phyloP scores from a whole-genome alignment of 805 yeast species.

The Ogataea nakhonphanomensis region DNA sequence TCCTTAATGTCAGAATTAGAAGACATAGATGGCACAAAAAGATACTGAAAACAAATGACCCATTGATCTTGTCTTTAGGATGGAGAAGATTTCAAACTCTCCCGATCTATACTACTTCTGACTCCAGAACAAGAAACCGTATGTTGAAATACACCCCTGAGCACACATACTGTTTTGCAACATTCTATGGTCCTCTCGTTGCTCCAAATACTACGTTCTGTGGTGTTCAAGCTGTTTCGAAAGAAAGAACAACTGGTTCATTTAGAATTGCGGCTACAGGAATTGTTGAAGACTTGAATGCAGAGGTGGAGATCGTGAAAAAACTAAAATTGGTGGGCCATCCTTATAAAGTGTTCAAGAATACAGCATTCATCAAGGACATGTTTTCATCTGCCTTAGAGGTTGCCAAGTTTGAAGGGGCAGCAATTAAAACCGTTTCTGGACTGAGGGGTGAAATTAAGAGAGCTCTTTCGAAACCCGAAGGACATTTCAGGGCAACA shows the following conservation, averaged over 20 bases:
- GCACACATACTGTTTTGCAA: constrained; percentile 93
- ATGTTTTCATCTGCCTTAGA: constrained; percentile 92
- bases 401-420: constrained; percentile 98
- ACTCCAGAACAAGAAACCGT: constrained; percentile 95
- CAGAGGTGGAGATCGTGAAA: constrained; percentile 87
- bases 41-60: constrained; percentile 92
- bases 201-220: constrained; percentile 98
- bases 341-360: constrained; percentile 89
- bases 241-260: constrained; percentile 78
- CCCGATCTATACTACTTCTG: constrained; percentile 94
- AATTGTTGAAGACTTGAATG: constrained; percentile 88
- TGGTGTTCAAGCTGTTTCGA: constrained; percentile 86
- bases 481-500: constrained; percentile 93
- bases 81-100: constrained; percentile 98
- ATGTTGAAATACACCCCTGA: constrained; percentile 98
- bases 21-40: constrained; percentile 99
- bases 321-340: constrained; percentile 92
- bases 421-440: constrained; percentile 91
- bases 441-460: constrained; percentile 98
- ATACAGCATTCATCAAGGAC: constrained; percentile 95
- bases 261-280: constrained; percentile 98
- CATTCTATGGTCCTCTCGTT: constrained; percentile 95
- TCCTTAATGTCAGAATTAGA: constrained; percentile 88
- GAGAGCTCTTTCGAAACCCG: constrained; percentile 89
- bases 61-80: constrained; percentile 87